Conservation (phyloP, 2,329 filamentous ascomycete genomes). For the Hymenoscyphus linearis region DNA sequence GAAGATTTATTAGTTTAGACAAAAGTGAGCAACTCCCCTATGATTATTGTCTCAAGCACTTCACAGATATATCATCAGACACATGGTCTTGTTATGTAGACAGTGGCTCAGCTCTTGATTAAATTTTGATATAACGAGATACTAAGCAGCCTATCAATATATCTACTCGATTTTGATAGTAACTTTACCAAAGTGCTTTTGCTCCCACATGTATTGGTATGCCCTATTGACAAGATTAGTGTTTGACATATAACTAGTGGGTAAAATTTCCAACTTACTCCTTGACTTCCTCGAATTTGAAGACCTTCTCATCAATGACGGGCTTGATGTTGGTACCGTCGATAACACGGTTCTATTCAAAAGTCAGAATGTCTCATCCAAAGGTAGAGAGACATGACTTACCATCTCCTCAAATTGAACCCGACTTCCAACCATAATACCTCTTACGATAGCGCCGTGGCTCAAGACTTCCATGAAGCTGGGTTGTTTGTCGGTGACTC, state of each 20-base stretch:
- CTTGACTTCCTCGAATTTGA: conserved; percentile 40
- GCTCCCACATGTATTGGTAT: conserved; percentile 45
- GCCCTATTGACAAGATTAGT: conserved; percentile 30
- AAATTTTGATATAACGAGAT: too few species aligned
- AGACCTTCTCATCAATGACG: conserved; percentile 42
- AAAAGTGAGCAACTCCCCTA: too few species aligned
- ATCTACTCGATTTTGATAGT: conserved; percentile 33
- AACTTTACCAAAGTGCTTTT: conserved; percentile 47
- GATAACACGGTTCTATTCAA: conserved; percentile 37
- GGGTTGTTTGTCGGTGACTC: conserved; percentile 21
- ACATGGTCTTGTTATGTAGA: too few species aligned
- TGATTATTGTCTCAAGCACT: background rate
- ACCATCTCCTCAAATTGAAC: conserved; percentile 46
- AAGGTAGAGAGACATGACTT: conserved; percentile 1
- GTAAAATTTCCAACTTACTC: conserved; percentile 29
- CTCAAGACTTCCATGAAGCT: conserved; percentile 30
- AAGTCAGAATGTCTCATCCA: background rate
- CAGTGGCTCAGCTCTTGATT: too few species aligned
- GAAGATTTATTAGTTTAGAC: too few species aligned
- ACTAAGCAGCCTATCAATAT: background rate
- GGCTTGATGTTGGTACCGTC: conserved; percentile 43
- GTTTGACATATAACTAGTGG: background rate
- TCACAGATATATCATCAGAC: background rate
- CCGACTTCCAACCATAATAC: conserved; percentile 42
- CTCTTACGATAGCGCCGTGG: conserved; percentile 39